Conservation (phyloP, 768 basidiomycete genomes). For the Hygrophorus russula region DNA sequence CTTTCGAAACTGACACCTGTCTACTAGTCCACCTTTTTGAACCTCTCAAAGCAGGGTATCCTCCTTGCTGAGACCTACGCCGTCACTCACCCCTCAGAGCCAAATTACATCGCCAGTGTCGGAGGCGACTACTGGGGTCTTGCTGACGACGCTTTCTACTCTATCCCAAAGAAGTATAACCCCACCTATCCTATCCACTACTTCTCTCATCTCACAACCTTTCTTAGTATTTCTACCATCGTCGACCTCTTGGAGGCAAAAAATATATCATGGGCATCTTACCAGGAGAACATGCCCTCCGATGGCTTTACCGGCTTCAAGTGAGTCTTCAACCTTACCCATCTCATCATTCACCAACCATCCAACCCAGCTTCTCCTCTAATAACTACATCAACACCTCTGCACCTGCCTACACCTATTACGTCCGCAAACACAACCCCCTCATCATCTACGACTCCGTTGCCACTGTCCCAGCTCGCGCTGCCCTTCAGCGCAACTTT, state of each 20-base stretch:
- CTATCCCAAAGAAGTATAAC: constrained; percentile 25
- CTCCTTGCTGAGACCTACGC: constrained; percentile 33
- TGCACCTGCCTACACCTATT: constrained; percentile 32
- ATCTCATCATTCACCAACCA: not conserved
- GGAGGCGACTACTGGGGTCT: constrained; percentile 47
- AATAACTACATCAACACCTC: constrained; percentile 25
- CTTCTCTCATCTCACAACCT: too few relatives aligned
- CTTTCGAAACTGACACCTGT: not conserved
- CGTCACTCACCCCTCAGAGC: constrained; percentile 49
- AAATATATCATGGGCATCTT: constrained; percentile 47
- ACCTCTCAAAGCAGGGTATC: constrained; percentile 38
- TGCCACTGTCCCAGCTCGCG: constrained; percentile 27
- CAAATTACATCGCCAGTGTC: constrained; percentile 41
- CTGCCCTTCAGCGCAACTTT: constrained; percentile 41
- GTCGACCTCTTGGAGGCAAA: constrained; percentile 51
- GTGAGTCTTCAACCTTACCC: constrained; percentile 8
- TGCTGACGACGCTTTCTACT: constrained; percentile 26
- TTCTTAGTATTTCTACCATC: constrained; percentile 38
- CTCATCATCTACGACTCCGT: constrained; percentile 41
- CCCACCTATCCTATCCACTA: not conserved
- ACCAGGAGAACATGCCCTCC: constrained; percentile 47
- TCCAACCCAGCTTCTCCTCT: constrained; percentile 20
- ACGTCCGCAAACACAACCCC: constrained; percentile 48
- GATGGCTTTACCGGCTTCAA: constrained; percentile 35
- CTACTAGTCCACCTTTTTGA: constrained; percentile 15